These are phyloP conservation scores for Achaetomium macrosporum DNA, from an alignment of 2,329 filamentous ascomycete genomes.

Conservation along the genomic window DNA sequence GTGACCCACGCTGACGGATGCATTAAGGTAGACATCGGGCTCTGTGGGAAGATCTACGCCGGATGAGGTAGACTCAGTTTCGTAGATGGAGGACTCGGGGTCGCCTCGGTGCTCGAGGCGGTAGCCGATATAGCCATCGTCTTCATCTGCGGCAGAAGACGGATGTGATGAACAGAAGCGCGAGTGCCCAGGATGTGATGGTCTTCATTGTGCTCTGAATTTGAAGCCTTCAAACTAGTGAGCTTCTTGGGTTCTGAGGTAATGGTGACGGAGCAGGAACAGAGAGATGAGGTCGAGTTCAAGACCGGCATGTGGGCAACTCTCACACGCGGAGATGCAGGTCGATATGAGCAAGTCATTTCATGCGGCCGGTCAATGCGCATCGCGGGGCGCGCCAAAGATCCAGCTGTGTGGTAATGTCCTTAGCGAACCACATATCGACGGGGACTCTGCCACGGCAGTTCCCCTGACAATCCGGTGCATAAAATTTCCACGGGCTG, in stretches of 20 bases:
- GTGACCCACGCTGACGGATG: slow-evolving; percentile 50
- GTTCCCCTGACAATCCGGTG: slow-evolving; percentile 12
- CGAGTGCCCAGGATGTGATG: slow-evolving; percentile 21
- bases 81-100: slow-evolving; percentile 45
- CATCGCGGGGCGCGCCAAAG: neutral
- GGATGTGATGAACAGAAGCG: slow-evolving; percentile 12
- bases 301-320: no score
- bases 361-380: neutral
- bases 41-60: slow-evolving; percentile 38
- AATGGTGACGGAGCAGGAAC: no score
- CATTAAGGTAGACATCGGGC: slow-evolving; percentile 57
- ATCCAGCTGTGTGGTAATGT: neutral
- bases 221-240: no score
- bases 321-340: neutral
- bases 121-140: slow-evolving; percentile 51
- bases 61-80: slow-evolving; percentile 44
- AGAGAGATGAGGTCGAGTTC: no score
- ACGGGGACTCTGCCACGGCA: slow-evolving; percentile 23
- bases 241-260: no score
- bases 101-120: slow-evolving; percentile 46
- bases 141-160: slow-evolving; percentile 27
- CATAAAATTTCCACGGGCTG: neutral
- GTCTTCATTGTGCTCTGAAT: slow-evolving; percentile 2
- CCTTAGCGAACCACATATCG: slow-evolving; percentile 11
- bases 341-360: neutral